A percentile compares a stretch with the other conserved stretches of the same genome.
Evolutionary conservation across 148 eudicot species (phyloP).

Genomic region (Silene latifolia): DNA sequence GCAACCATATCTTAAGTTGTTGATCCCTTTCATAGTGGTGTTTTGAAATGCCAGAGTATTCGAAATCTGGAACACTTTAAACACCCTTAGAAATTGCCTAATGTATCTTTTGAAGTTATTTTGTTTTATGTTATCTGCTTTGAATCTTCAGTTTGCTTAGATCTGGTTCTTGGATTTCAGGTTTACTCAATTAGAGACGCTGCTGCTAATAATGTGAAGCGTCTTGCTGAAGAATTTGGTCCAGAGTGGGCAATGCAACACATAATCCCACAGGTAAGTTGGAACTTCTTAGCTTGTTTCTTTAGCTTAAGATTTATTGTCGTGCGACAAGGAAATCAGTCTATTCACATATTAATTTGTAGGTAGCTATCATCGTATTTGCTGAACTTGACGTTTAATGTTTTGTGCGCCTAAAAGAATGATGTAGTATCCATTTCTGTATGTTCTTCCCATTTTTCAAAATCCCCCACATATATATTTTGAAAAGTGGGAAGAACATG

Average conservation of each 20-base stretch:
- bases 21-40: neutral
- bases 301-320: neutral
- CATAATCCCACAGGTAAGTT: slow-evolving; percentile 80
- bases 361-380: neutral
- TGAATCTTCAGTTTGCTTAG: slow-evolving; percentile 1
- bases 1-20: neutral
- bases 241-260: slow-evolving; percentile 99
- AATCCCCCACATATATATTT: no score
- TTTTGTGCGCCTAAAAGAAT: neutral
- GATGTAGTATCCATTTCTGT: no score
- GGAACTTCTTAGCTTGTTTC: neutral
- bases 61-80: neutral
- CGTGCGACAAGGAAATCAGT: neutral
- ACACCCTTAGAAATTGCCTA: neutral
- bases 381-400: neutral
- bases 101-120: neutral
- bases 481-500: no score
- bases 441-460: no score
- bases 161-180: slow-evolving; percentile 32
- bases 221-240: slow-evolving; percentile 99
- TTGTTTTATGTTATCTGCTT: slow-evolving; percentile 10
- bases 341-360: neutral
- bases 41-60: neutral
- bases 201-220: slow-evolving; percentile 92
- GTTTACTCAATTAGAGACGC: slow-evolving; percentile 95